Conservation (phyloP, 2,329 filamentous ascomycete genomes). For the Nakataea oryzae region DNA sequence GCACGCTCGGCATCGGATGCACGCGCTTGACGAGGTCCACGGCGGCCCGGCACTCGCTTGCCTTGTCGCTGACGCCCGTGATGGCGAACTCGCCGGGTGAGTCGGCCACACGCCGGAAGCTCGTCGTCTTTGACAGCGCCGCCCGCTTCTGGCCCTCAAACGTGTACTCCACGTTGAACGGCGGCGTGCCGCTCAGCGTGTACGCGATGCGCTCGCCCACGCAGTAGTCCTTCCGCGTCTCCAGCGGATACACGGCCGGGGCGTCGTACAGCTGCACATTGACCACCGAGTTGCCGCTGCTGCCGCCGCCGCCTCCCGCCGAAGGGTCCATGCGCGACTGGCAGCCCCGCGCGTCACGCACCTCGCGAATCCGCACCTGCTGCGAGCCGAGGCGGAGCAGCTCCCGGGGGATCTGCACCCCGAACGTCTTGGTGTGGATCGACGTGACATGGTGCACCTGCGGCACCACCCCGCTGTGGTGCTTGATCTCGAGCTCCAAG, state of each 20-base stretch:
- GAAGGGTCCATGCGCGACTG: constrained; percentile 28
- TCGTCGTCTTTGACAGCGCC: constrained; percentile 68
- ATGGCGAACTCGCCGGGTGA: constrained; percentile 82
- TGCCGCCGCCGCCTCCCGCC: background rate
- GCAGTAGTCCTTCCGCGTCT: constrained; percentile 80
- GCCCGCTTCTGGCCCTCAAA: constrained; percentile 73
- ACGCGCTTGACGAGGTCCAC: constrained; percentile 74
- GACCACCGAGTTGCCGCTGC: constrained; percentile 59
- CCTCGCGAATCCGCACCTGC: constrained; percentile 77
- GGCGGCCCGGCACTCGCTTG: constrained; percentile 74
- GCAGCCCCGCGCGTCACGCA: constrained; percentile 80
- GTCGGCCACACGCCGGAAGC: constrained; percentile 88
- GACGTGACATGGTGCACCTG: constrained; percentile 75
- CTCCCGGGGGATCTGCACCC: constrained; percentile 74
- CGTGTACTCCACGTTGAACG: constrained; percentile 86
- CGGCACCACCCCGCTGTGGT: constrained; percentile 68
- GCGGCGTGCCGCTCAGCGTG: constrained; percentile 78
- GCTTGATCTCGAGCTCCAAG: constrained; percentile 86
- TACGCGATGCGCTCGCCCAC: constrained; percentile 93
- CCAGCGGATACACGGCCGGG: constrained; percentile 79
- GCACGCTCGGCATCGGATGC: constrained; percentile 84
- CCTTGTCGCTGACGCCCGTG: constrained; percentile 76
- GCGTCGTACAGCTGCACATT: constrained; percentile 90
- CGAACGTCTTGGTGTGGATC: constrained; percentile 63
- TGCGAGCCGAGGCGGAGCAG: constrained; percentile 84